phyloP scores from a whole-genome alignment of 306 rosid species.

The Quercus alba region DNA sequence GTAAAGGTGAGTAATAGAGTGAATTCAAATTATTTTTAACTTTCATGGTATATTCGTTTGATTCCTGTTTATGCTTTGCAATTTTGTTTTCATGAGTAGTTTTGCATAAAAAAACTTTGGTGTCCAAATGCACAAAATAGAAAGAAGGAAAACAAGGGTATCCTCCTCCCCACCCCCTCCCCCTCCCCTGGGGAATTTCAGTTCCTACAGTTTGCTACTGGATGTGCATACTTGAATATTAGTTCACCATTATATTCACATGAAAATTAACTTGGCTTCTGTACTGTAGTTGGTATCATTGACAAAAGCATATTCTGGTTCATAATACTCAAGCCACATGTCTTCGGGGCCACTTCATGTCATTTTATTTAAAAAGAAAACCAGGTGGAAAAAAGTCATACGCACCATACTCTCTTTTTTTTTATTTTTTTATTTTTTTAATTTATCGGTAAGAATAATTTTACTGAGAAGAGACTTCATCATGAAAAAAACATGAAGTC shows the following conservation, averaged over 20 bases:
- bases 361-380: not conserved
- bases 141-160: not conserved
- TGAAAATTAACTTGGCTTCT: not conserved
- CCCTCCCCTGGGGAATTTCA: not conserved
- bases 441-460: too few species aligned
- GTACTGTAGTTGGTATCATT: not conserved
- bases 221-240: not conserved
- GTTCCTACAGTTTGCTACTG: not conserved
- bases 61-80: not conserved
- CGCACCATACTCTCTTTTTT: not conserved
- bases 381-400: not conserved
- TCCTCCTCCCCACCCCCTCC: too few species aligned
- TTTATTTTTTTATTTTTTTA: too few species aligned
- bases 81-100: not conserved
- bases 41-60: not conserved
- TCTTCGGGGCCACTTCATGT: not conserved
- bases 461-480: too few species aligned
- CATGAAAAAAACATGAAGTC: too few species aligned
- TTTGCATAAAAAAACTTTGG: too few species aligned
- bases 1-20: slow-evolving; percentile 68
- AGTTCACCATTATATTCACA: not conserved
- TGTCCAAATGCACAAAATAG: not conserved
- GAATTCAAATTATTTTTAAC: not conserved
- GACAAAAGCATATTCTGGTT: not conserved
- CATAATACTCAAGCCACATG: not conserved